Evolutionary conservation across 2,329 filamentous ascomycete species (phyloP).

Genomic region (Aspergillus bombycis): DNA sequence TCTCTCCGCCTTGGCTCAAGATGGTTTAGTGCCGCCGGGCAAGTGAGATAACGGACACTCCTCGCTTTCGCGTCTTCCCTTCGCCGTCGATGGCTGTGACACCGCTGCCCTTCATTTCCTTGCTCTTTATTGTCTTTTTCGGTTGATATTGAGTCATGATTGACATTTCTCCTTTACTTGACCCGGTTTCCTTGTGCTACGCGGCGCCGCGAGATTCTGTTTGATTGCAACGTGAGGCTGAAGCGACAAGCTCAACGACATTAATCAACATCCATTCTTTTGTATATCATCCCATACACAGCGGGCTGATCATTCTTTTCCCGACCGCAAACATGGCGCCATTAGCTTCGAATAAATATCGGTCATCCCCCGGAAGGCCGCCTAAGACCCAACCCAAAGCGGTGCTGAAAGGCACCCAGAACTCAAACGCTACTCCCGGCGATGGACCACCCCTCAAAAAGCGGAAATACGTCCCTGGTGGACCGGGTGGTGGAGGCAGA

Average conservation of each 20-base stretch:
- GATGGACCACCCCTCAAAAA: conserved; percentile 69
- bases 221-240: conserved; percentile 20
- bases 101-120: conserved; percentile 1
- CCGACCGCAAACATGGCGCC: conserved; percentile 33
- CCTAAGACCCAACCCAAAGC: conserved; percentile 36
- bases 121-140: not conserved
- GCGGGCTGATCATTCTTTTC: not conserved
- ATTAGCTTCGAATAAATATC: conserved; percentile 30
- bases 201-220: conserved; percentile 11
- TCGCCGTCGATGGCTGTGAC: conserved; percentile 7
- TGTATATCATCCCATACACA: not conserved
- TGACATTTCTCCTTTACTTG: conserved; percentile 4
- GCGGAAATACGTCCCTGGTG: conserved; percentile 80
- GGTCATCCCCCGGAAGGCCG: conserved; percentile 29
- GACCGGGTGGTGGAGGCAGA: conserved; percentile 80
- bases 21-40: not conserved
- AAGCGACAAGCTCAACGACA: conserved; percentile 17
- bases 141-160: conserved; percentile 19
- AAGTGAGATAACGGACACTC: conserved; percentile 4
- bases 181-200: conserved; percentile 9
- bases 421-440: conserved; percentile 30
- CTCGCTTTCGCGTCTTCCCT: conserved; percentile 19
- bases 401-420: conserved; percentile 34
- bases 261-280: conserved; percentile 5
- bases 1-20: conserved; percentile 25